These are phyloP conservation scores for Termitomyces sp. DNA, from an alignment of 768 basidiomycete species.

Conservation along the genomic window DNA sequence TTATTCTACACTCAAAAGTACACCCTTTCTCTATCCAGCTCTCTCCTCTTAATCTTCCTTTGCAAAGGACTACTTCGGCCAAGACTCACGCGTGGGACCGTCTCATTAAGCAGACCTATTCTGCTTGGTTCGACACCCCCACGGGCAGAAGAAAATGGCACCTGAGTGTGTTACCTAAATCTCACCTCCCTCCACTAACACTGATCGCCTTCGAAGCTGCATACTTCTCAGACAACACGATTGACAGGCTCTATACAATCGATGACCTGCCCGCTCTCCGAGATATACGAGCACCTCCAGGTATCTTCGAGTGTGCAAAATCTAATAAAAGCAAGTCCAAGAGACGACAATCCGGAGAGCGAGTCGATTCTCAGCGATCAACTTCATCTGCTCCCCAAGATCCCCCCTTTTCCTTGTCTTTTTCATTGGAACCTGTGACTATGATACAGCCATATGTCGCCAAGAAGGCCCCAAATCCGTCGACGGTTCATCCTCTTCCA, in stretches of 20 bases:
- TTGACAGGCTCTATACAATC: conserved; percentile 67
- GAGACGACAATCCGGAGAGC: conserved; percentile 44
- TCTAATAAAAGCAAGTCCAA: conserved; percentile 47
- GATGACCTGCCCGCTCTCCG: conserved; percentile 60
- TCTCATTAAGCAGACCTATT: conserved; percentile 82
- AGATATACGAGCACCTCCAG: conserved; percentile 62
- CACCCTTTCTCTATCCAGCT: conserved; percentile 31
- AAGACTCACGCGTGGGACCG: conserved; percentile 59
- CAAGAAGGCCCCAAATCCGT: background rate
- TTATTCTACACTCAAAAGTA: conserved; percentile 83
- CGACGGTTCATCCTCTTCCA: background rate
- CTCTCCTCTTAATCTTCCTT: background rate
- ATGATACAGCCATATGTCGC: conserved; percentile 39
- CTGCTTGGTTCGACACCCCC: conserved; percentile 67
- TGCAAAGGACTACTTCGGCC: conserved; percentile 16
- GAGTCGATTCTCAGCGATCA: background rate
- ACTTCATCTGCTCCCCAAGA: background rate
- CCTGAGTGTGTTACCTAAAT: conserved; percentile 52
- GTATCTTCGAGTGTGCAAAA: conserved; percentile 66
- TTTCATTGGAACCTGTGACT: conserved; percentile 27
- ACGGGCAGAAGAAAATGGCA: conserved; percentile 78
- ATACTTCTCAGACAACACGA: conserved; percentile 76
- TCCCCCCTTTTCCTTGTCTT: conserved; percentile 11
- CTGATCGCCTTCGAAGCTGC: conserved; percentile 46
- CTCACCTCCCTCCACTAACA: conserved; percentile 4